Conservation (phyloP, 495 filamentous ascomycete species). For the Penicillium coffeae region DNA sequence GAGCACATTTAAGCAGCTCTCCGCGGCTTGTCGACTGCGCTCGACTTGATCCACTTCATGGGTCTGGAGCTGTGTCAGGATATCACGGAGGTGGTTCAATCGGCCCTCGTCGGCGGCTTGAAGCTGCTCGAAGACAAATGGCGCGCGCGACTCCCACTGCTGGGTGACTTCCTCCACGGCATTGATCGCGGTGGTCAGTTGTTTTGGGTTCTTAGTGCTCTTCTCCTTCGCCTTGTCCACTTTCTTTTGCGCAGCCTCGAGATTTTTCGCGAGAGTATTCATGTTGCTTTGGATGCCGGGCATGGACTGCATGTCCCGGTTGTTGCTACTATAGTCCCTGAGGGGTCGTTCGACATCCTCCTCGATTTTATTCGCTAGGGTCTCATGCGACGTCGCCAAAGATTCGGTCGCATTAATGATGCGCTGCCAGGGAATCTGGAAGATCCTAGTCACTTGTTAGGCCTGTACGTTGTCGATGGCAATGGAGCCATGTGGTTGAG, state of each 20-base stretch:
- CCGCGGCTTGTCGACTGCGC: slow-evolving; percentile 67
- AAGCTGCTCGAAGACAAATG: slow-evolving; percentile 91
- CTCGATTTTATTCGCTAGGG: slow-evolving; percentile 80
- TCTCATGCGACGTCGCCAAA: slow-evolving; percentile 79
- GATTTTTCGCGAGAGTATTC: slow-evolving; percentile 71
- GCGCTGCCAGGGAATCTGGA: slow-evolving; percentile 87
- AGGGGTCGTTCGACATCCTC: slow-evolving; percentile 86
- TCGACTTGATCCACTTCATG: slow-evolving; percentile 89
- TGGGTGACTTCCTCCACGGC: slow-evolving; percentile 71
- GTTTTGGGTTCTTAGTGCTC: slow-evolving; percentile 74
- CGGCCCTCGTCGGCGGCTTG: slow-evolving; percentile 88
- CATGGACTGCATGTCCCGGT: slow-evolving; percentile 82
- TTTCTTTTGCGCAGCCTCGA: slow-evolving; percentile 82
- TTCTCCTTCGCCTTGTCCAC: slow-evolving; percentile 80
- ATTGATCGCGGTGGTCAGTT: slow-evolving; percentile 69
- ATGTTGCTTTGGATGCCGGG: slow-evolving; percentile 79
- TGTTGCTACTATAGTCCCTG: slow-evolving; percentile 64
- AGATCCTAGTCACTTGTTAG: slow-evolving; percentile 58
- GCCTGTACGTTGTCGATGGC: not conserved
- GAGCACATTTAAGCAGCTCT: slow-evolving; percentile 77
- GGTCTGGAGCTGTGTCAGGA: slow-evolving; percentile 87
- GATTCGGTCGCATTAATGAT: slow-evolving; percentile 76
- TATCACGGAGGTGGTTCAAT: slow-evolving; percentile 87
- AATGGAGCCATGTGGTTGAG: too few species aligned
- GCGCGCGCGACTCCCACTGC: slow-evolving; percentile 94